Evolutionary conservation across 495 filamentous ascomycete genomes (phyloP), one percentile per base, ranked within the genome.

Genomic region (Tetracladium marchalianum): DNA sequence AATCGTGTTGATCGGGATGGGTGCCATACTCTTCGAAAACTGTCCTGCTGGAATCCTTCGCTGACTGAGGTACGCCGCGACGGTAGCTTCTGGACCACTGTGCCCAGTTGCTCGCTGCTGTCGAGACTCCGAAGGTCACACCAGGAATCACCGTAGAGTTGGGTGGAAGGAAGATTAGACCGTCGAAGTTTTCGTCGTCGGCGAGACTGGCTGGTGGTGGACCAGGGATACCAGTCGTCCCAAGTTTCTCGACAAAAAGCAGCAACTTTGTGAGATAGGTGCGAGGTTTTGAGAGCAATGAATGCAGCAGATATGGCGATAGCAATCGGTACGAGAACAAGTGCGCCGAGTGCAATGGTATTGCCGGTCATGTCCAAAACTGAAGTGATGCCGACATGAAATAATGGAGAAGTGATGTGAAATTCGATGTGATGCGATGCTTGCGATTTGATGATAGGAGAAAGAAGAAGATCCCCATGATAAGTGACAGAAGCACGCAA

Each of bases 291-390:
- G 38, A 79, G 52, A 27, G 71, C 70, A 22, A 73, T 43, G 40
- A 61, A 65, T 47, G 73, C 67, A 22, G 63, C 58, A 43, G 60
- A 62, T 37, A 62, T 58, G 41, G 75, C 62, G 34, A 76, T 58
- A 43, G 65, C 57, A 41, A 75, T 71, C 22, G 78, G 77, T 41
- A 81, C 66, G n/a, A 79, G 57, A 49, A 77, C 64, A 47, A 80
- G 65, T 33, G 67, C 63, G 44, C 67, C 65, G 49, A 77, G 63
- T 46, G 56, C 57, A 47, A 60, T 36, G 33, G 48, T 56, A 52
- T 53, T 51, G 12, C 39, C 50, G 46, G 51, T 59, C 41, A 60
- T 60, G 57, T 60, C 57, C 55, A 53, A 62, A 60, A 64, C 59
- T 54, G 49, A 59, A 55, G 44, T 54, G 43, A 50, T 53, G 57